Evolutionary conservation across 305 asterid genomes (phyloP).

Genomic region (Solanum hybrid): DNA sequence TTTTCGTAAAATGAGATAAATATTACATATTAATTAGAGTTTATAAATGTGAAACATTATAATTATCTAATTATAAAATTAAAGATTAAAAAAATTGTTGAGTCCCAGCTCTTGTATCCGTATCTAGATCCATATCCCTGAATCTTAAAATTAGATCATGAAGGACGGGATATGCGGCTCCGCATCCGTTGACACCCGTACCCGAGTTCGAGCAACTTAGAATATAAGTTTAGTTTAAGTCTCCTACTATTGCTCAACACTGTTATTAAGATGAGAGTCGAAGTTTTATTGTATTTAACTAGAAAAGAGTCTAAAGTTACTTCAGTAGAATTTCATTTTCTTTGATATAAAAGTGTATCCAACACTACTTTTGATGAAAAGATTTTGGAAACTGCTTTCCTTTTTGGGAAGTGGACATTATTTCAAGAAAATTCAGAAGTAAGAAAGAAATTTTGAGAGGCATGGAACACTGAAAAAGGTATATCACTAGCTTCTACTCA

Average conservation of each 20-base stretch:
- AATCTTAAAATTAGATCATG: not conserved
- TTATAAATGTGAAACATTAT: not conserved
- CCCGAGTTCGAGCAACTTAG: not conserved
- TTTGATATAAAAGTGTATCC: not conserved
- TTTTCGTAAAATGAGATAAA: no score
- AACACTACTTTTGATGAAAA: not conserved
- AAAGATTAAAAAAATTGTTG: not conserved
- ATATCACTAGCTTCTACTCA: not conserved
- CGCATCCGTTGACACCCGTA: not conserved
- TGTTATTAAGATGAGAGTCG: not conserved
- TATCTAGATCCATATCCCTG: not conserved
- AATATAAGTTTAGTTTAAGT: not conserved
- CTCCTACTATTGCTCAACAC: not conserved
- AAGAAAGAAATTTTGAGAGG: not conserved
- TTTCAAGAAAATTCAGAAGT: not conserved
- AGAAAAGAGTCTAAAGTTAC: not conserved
- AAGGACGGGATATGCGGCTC: not conserved
- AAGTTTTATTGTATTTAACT: not conserved
- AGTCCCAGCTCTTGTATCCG: not conserved
- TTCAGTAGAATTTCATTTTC: not conserved
- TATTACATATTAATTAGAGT: not conserved
- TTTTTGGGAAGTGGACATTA: not conserved
- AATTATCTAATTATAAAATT: no score
- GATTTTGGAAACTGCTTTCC: not conserved
- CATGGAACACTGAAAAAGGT: not conserved